These are phyloP conservation scores for Xanthoconium stramineum DNA, from an alignment of 768 basidiomycete species.

Conservation along the genomic window DNA sequence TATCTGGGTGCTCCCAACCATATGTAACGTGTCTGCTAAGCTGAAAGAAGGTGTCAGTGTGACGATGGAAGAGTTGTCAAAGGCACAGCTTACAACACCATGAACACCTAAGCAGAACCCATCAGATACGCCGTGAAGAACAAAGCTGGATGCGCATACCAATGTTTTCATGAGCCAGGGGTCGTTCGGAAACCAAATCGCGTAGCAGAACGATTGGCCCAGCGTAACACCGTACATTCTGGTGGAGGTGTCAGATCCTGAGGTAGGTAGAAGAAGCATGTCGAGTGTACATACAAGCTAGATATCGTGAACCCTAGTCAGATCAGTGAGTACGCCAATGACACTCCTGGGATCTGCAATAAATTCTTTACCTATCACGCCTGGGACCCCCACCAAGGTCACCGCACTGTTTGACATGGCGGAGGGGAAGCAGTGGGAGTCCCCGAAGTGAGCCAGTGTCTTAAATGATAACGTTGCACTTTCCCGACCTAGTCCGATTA, in stretches of 20 bases:
- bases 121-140: neutral
- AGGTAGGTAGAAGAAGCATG: neutral
- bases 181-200: slow-evolving; percentile 12
- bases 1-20: neutral
- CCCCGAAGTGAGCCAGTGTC: no score
- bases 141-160: neutral
- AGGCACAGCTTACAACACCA: neutral
- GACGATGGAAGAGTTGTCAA: neutral
- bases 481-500: no score
- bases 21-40: slow-evolving; percentile 2
- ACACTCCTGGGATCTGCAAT: no score
- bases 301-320: slow-evolving; percentile 3
- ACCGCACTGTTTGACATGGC: no score
- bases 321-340: no score
- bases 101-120: neutral
- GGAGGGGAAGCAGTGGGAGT: no score
- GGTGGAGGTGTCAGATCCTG: neutral
- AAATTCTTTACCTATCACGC: no score
- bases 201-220: slow-evolving; percentile 9
- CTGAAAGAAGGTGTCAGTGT: neutral
- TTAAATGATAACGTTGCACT: no score
- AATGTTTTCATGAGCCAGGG: neutral
- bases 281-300: neutral
- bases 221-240: slow-evolving; percentile 15
- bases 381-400: no score